These are phyloP conservation scores for Sesbania bispinosa DNA, from an alignment of 306 rosid genomes.

Conservation along the genomic window DNA sequence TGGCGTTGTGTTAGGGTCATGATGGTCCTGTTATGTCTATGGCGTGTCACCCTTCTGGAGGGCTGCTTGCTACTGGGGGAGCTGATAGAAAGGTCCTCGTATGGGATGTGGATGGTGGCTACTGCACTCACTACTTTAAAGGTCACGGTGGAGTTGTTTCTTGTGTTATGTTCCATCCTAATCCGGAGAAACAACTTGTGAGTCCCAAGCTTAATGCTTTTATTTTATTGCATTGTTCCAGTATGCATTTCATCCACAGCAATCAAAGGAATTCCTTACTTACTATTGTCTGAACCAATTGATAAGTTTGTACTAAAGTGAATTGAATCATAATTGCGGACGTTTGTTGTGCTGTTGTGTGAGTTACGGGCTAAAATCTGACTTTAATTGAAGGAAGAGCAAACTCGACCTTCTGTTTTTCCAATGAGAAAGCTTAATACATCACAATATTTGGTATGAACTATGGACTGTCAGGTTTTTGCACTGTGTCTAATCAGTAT, in stretches of 20 bases:
- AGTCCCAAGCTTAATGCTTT: conserved; percentile 24
- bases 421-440: background rate
- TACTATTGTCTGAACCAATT: background rate
- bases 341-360: background rate
- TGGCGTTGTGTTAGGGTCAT: conserved; percentile 59
- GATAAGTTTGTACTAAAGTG: background rate
- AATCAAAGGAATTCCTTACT: background rate
- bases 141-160: conserved; percentile 90
- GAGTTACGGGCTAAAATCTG: background rate
- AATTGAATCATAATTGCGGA: background rate
- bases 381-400: background rate
- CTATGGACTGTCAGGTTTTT: background rate
- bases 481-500: background rate
- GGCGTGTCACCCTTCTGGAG: conserved; percentile 85
- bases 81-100: conserved; percentile 89
- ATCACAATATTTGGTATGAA: background rate
- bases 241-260: background rate
- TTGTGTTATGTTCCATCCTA: conserved; percentile 72
- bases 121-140: conserved; percentile 84
- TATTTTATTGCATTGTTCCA: background rate
- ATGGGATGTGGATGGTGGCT: conserved; percentile 95
- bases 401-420: background rate
- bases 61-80: conserved; percentile 89
- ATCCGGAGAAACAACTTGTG: conserved; percentile 67
- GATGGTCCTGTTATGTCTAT: conserved; percentile 96